These are phyloP conservation scores for Pontederia paniculata DNA, from an alignment of 176 grass and related monocot genomes.

Conservation along the genomic window DNA sequence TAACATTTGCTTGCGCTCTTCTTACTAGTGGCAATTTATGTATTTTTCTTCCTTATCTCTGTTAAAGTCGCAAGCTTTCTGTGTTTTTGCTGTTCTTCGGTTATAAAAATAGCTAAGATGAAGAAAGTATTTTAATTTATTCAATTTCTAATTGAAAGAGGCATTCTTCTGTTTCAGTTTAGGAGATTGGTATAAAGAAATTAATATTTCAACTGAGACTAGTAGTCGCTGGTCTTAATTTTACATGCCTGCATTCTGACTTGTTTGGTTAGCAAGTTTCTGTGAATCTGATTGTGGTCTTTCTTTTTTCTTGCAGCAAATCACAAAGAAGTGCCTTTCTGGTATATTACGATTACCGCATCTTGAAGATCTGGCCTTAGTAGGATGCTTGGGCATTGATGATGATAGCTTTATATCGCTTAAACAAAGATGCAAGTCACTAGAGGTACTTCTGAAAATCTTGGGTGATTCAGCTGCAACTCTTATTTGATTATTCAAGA, in stretches of 20 bases:
- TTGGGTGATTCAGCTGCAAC: background rate
- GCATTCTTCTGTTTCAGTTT: no score
- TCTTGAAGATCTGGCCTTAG: constrained; percentile 46
- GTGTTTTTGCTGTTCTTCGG: no score
- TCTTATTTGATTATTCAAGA: background rate
- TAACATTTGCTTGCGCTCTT: constrained; percentile 24
- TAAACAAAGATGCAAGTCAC: constrained; percentile 48
- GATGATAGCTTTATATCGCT: constrained; percentile 37
- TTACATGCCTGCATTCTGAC: no score
- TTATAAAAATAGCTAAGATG: no score
- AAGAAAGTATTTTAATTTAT: no score
- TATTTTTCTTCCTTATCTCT: background rate
- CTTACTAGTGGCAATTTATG: background rate
- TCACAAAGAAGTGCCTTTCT: constrained; percentile 49
- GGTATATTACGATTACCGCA: constrained; percentile 48
- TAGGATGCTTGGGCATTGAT: constrained; percentile 53
- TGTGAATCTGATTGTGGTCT: background rate
- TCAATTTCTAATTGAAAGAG: no score
- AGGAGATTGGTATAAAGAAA: no score
- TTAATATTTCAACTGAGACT: no score
- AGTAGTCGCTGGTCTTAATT: no score
- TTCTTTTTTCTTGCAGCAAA: constrained; percentile 24
- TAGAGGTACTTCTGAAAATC: constrained; percentile 37
- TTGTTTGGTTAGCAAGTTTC: background rate
- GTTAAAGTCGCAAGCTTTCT: no score